These are phyloP conservation scores for Phyllachora maydis DNA, from an alignment of 2,329 filamentous ascomycete species.

Conservation along the genomic window DNA sequence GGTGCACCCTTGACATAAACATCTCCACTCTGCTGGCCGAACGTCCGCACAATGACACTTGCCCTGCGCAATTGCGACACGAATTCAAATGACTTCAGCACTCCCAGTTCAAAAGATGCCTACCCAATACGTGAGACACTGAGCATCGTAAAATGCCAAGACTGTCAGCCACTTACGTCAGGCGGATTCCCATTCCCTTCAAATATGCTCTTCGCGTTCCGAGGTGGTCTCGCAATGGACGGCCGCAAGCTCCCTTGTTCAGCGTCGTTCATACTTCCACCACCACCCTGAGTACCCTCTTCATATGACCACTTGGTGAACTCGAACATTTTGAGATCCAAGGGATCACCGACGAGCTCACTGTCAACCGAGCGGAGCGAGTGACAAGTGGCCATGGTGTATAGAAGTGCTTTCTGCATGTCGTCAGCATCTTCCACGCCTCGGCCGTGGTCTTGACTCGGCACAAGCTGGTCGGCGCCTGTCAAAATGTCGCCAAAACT, in stretches of 20 bases:
- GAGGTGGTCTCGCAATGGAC: slow-evolving; percentile 71
- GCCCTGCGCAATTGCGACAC: slow-evolving; percentile 80
- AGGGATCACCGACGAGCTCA: slow-evolving; percentile 77
- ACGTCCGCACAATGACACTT: slow-evolving; percentile 79
- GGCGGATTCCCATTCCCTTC: slow-evolving; percentile 25
- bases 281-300: slow-evolving; percentile 54
- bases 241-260: slow-evolving; percentile 60
- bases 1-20: slow-evolving; percentile 94
- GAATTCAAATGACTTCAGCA: slow-evolving; percentile 84
- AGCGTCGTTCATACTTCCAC: too few relatives aligned
- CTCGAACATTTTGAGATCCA: slow-evolving; percentile 97
- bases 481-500: slow-evolving; percentile 60
- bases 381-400: slow-evolving; percentile 95
- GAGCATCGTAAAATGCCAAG: slow-evolving; percentile 6
- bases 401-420: slow-evolving; percentile 42
- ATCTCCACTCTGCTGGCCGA: slow-evolving; percentile 65
- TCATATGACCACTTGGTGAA: slow-evolving; percentile 88
- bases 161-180: slow-evolving; percentile 12
- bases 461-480: slow-evolving; percentile 37
- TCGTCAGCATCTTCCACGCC: slow-evolving; percentile 11
- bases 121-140: slow-evolving; percentile 8
- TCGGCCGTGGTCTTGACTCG: slow-evolving; percentile 8
- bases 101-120: slow-evolving; percentile 61
- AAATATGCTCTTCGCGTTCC: slow-evolving; percentile 21
- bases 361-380: slow-evolving; percentile 72